phyloP scores from a whole-genome alignment of 768 basidiomycete genomes.

The Boletus subcaerulescens region DNA sequence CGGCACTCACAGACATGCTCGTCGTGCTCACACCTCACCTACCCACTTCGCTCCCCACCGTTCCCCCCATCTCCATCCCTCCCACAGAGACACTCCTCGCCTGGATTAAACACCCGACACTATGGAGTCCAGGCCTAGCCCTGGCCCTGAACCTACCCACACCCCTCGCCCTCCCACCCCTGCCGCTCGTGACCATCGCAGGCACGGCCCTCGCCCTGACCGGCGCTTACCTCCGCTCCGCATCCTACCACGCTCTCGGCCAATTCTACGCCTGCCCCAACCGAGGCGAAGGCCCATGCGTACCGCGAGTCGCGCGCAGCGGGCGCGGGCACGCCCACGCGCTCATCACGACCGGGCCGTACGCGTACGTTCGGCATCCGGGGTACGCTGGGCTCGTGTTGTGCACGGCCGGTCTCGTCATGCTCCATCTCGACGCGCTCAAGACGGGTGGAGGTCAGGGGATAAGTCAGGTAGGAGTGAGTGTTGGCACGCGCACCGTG shows the following conservation, averaged over 20 bases:
- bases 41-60: not conserved
- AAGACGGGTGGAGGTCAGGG: not conserved
- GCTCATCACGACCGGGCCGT: constrained; percentile 30
- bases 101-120: not conserved
- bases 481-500: constrained; percentile 2
- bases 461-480: constrained; percentile 32
- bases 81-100: not conserved
- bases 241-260: constrained; percentile 27
- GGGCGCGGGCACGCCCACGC: constrained; percentile 11
- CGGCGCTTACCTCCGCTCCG: constrained; percentile 41
- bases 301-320: too few species aligned
- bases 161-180: not conserved
- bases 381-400: constrained; percentile 34
- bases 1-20: constrained; percentile 7
- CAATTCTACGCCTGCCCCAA: constrained; percentile 22
- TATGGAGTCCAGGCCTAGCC: not conserved
- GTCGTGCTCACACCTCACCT: constrained; percentile 10
- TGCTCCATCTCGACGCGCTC: constrained; percentile 12
- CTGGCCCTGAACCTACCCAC: not conserved
- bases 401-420: constrained; percentile 13
- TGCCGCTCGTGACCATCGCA: constrained; percentile 19
- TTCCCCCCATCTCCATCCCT: not conserved
- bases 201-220: constrained; percentile 38
- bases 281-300: constrained; percentile 3
- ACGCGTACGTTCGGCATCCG: constrained; percentile 29